phyloP scores from a whole-genome alignment of 352 stramenopile genomes.

The Phytopythium aichiense region DNA sequence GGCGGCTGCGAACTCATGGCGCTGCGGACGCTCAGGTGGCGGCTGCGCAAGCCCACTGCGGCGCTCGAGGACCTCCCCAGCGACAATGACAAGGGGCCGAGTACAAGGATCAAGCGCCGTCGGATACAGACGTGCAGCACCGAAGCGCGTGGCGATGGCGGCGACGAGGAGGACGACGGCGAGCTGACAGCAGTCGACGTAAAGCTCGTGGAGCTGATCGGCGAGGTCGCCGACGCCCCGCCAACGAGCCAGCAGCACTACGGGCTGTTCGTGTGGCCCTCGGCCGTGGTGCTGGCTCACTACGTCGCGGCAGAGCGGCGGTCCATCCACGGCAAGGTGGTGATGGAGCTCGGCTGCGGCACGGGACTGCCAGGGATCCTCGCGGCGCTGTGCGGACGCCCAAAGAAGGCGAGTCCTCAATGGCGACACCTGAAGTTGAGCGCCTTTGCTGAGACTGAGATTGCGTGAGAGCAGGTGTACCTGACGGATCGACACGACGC shows the following conservation, averaged over 20 bases:
- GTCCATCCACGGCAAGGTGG: conserved; percentile 28
- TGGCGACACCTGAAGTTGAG: background rate
- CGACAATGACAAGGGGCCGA: background rate
- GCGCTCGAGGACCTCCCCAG: background rate
- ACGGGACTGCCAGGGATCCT: conserved; percentile 65
- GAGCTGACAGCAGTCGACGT: conserved; percentile 18
- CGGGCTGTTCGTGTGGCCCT: conserved; percentile 67
- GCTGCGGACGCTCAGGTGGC: conserved; percentile 14
- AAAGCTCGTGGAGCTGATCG: conserved; percentile 53
- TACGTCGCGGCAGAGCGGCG: conserved; percentile 35
- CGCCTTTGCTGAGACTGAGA: background rate
- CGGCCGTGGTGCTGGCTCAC: conserved; percentile 41
- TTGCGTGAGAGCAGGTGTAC: conserved; percentile 23
- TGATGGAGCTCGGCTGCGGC: conserved; percentile 64
- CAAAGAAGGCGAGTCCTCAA: conserved; percentile 15
- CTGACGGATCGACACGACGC: conserved; percentile 53
- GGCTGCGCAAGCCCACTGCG: background rate
- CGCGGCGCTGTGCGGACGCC: conserved; percentile 29
- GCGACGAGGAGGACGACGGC: background rate
- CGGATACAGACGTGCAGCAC: background rate
- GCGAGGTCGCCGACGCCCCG: conserved; percentile 30
- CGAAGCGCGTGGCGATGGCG: background rate
- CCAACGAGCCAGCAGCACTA: conserved; percentile 46
- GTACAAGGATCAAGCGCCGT: conserved; percentile 12
- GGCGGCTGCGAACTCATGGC: background rate